Evolutionary conservation across 1,284 basidiomycete species (phyloP).

Genomic region (Omphalotus olearius): DNA sequence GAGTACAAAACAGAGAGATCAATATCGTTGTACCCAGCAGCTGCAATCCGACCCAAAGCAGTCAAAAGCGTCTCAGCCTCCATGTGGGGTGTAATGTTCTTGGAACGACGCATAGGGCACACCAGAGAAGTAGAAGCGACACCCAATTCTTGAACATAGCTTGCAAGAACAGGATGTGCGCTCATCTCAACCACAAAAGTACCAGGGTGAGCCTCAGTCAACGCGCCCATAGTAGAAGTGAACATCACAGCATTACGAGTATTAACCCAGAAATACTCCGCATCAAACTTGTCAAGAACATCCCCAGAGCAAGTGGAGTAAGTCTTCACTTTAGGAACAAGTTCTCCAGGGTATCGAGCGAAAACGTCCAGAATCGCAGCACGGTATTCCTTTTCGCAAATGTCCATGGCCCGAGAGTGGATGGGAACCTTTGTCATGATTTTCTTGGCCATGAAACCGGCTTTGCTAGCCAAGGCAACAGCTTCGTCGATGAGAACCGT

Average conservation of each 20-base stretch:
- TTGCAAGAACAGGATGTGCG: conserved; percentile 28
- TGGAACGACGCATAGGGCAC: conserved; percentile 14
- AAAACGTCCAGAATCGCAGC: conserved; percentile 23
- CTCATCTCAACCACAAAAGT: conserved; percentile 25
- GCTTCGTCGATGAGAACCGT: conserved; percentile 22
- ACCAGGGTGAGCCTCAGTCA: conserved; percentile 5
- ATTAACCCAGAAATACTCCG: conserved; percentile 22
- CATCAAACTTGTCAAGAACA: conserved; percentile 1
- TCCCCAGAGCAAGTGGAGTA: conserved; percentile 13
- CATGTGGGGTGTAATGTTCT: conserved; percentile 4
- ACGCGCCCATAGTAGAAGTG: conserved; percentile 11
- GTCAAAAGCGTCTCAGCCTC: conserved; percentile 15
- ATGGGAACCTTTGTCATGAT: conserved; percentile 29
- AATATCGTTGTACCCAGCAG: conserved; percentile 18
- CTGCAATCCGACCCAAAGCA: conserved; percentile 19
- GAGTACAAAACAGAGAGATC: conserved; percentile 13
- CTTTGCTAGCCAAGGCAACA: conserved; percentile 7
- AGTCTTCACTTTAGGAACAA: conserved; percentile 6
- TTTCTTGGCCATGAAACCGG: conserved; percentile 25
- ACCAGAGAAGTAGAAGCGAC: conserved; percentile 2
- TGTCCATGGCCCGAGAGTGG: conserved; percentile 30
- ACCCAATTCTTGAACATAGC: conserved; percentile 21
- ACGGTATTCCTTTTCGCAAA: conserved; percentile 24
- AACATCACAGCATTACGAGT: conserved; percentile 22
- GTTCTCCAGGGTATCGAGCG: not conserved